Percentiles rank a stretch among this genome's conserved stretches.
Conservation (phyloP, 805 yeast genomes). For the Candida broadrunensis region DNA sequence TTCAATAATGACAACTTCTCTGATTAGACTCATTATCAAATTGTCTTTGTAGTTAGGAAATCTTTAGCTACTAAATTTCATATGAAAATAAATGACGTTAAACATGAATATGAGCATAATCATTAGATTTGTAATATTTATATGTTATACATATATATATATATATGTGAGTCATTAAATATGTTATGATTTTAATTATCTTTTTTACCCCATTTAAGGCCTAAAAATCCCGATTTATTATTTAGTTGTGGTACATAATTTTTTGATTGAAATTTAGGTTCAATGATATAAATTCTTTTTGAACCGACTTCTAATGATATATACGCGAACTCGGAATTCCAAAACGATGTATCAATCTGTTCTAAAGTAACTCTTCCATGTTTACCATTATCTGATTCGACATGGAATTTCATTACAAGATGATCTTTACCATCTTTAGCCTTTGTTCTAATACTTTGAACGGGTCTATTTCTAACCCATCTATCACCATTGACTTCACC, state of each 20-base stretch:
- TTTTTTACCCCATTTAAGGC: slow-evolving; percentile 82
- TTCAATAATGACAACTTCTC: too few species aligned
- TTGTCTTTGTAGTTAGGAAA: too few species aligned
- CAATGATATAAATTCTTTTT: slow-evolving; percentile 64
- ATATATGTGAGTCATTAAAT: background rate
- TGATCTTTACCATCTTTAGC: slow-evolving; percentile 81
- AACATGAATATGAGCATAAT: slow-evolving; percentile 1
- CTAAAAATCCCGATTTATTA: slow-evolving; percentile 61
- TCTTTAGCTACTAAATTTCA: too few species aligned
- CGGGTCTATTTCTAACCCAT: slow-evolving; percentile 89
- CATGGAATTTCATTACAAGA: slow-evolving; percentile 80
- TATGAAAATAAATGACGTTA: background rate
- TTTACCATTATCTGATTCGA: slow-evolving; percentile 61
- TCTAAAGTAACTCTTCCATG: slow-evolving; percentile 77
- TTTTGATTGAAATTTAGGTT: slow-evolving; percentile 50
- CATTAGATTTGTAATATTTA: background rate
- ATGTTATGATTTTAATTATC: slow-evolving; percentile 20
- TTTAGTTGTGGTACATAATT: slow-evolving; percentile 36
- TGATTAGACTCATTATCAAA: too few species aligned
- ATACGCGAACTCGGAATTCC: slow-evolving; percentile 67
- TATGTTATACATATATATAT: background rate
- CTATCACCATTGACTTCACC: slow-evolving; percentile 71
- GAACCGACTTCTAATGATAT: slow-evolving; percentile 74
- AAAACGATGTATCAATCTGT: slow-evolving; percentile 66
- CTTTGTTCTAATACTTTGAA: slow-evolving; percentile 60